Conservation (phyloP, 1,284 basidiomycete species). For the Calocybe gambosa region DNA sequence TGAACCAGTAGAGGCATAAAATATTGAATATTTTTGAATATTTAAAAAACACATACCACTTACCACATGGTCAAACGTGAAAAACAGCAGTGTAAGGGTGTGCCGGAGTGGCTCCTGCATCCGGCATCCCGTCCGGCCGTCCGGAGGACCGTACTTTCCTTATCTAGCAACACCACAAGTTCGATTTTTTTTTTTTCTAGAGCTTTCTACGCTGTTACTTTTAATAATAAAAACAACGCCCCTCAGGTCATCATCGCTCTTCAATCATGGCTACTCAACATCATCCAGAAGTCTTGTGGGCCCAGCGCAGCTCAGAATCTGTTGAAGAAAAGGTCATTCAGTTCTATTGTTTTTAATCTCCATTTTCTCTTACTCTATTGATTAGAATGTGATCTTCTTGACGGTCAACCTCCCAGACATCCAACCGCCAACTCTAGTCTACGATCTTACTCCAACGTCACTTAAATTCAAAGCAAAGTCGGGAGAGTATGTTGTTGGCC, state of each 20-base stretch:
- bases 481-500: conserved; percentile 51
- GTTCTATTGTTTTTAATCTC: conserved; percentile 12
- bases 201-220: conserved; percentile 26
- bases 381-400: conserved; percentile 27
- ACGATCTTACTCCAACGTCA: conserved; percentile 55
- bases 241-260: conserved; percentile 17
- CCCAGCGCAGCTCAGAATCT: conserved; percentile 73
- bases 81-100: too few relatives aligned
- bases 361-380: conserved; percentile 13
- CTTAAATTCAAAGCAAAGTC: conserved; percentile 70
- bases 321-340: conserved; percentile 64
- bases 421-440: conserved; percentile 52
- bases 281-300: conserved; percentile 83
- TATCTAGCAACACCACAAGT: too few relatives aligned
- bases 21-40: not conserved
- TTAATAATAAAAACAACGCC: conserved; percentile 8
- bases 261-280: conserved; percentile 34
- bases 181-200: too few relatives aligned
- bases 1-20: conserved; percentile 4
- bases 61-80: conserved; percentile 27
- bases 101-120: too few relatives aligned
- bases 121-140: too few relatives aligned
- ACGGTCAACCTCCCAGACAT: conserved; percentile 86
- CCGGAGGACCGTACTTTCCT: too few relatives aligned
- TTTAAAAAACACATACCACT: conserved; percentile 11